Conservation (phyloP, 2,329 filamentous ascomycete genomes). For the Tolypocladium nubicola region DNA sequence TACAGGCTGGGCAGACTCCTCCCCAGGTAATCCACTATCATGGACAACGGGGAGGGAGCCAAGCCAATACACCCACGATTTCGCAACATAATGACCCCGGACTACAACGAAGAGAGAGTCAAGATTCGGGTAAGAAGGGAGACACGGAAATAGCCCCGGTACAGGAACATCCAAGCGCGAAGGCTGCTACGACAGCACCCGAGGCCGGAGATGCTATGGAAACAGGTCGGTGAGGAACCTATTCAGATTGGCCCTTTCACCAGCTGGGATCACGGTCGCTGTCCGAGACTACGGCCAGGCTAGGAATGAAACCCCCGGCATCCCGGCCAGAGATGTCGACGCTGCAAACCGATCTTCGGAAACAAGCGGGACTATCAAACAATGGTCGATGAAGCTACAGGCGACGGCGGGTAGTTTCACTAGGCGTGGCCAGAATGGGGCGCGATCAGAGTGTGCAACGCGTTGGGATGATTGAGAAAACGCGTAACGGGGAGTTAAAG, state of each 20-base stretch:
- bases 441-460: background rate
- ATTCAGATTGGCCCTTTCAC: background rate
- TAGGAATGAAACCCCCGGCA: background rate
- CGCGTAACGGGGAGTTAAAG: background rate
- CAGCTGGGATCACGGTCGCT: background rate
- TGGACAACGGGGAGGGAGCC: conserved; percentile 56
- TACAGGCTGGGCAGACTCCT: conserved; percentile 50
- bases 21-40: conserved; percentile 60
- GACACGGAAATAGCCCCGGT: conserved; percentile 25
- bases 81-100: conserved; percentile 39
- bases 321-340: background rate
- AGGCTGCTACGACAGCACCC: background rate
- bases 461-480: background rate
- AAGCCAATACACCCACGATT: conserved; percentile 53
- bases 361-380: background rate
- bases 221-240: background rate
- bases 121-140: conserved; percentile 30
- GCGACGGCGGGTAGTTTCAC: background rate
- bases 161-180: conserved; percentile 20
- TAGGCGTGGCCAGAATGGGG: background rate
- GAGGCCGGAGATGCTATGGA: background rate
- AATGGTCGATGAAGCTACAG: background rate
- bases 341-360: background rate
- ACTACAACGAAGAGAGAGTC: conserved; percentile 35
- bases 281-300: background rate